Percentiles rank a stretch among this genome's conserved stretches.
Evolutionary conservation across 768 basidiomycete genomes (phyloP).

Genomic region (Phaffia australis): DNA sequence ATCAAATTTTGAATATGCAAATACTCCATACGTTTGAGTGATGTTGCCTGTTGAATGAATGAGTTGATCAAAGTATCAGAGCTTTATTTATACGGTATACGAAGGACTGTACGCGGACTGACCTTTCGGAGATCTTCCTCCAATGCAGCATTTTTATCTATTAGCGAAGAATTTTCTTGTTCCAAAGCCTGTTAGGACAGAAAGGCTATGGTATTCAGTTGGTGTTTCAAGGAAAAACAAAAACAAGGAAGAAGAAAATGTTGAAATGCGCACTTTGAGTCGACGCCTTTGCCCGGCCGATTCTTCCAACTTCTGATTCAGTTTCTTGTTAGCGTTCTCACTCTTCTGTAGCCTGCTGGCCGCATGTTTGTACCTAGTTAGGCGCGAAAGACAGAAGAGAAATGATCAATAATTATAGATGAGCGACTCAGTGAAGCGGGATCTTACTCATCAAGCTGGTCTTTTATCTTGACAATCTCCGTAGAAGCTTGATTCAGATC

Average conservation of each 20-base stretch:
- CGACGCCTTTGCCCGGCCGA: conserved; percentile 52
- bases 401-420: background rate
- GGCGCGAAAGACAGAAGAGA: background rate
- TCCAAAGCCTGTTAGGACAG: conserved; percentile 55
- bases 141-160: conserved; percentile 81
- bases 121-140: conserved; percentile 87
- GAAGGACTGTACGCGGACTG: conserved; percentile 33
- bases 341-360: conserved; percentile 85
- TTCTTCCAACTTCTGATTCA: conserved; percentile 96
- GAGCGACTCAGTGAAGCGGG: background rate
- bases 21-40: no score
- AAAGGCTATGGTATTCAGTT: background rate
- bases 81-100: background rate
- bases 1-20: no score
- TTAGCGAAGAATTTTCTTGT: conserved; percentile 80
- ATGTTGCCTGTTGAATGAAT: no score
- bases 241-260: background rate
- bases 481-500: conserved; percentile 69
- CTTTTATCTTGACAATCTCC: conserved; percentile 68
- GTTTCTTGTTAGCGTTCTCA: conserved; percentile 97
- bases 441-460: conserved; percentile 84
- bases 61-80: background rate
- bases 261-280: conserved; percentile 37
- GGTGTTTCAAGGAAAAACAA: background rate
- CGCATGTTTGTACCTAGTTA: conserved; percentile 69